These are phyloP conservation scores for Penicillium antarcticum DNA, from an alignment of 495 filamentous ascomycete species.

Conservation along the genomic window DNA sequence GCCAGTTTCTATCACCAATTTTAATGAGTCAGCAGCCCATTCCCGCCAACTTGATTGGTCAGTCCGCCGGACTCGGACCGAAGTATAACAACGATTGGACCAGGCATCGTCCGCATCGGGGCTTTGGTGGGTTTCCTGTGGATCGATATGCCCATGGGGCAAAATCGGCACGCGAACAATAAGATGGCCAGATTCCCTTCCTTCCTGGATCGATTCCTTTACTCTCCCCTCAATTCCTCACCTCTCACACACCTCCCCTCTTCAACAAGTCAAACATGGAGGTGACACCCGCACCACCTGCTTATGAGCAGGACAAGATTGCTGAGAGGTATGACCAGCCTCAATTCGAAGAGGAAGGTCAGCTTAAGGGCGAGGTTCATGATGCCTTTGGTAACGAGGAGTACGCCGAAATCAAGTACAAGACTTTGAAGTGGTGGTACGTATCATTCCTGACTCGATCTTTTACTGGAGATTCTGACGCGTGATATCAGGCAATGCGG, in stretches of 20 bases:
- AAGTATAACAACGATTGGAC: constrained; percentile 1
- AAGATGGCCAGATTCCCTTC: not conserved
- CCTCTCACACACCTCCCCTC: not conserved
- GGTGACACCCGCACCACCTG: constrained; percentile 16
- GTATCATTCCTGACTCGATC: constrained; percentile 1
- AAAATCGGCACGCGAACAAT: not conserved
- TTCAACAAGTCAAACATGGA: constrained; percentile 18
- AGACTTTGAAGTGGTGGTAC: constrained; percentile 48
- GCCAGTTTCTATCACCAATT: constrained; percentile 4
- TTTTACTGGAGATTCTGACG: constrained; percentile 3
- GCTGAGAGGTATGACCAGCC: constrained; percentile 13
- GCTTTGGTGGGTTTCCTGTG: not conserved
- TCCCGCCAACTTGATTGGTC: not conserved
- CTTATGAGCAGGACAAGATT: constrained; percentile 22
- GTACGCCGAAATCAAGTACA: constrained; percentile 44
- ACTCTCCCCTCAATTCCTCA: not conserved
- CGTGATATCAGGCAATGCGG: constrained; percentile 29
- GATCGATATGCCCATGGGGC: constrained; percentile 1
- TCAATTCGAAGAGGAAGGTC: constrained; percentile 26
- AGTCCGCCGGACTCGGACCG: not conserved
- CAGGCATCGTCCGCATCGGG: not conserved
- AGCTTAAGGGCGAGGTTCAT: constrained; percentile 30
- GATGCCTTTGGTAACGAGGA: constrained; percentile 46
- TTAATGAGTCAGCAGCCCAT: constrained; percentile 2
- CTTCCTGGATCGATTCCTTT: not conserved